phyloP scores from a whole-genome alignment of 2,329 filamentous ascomycete genomes.

The Hypoxylon rubiginosum region DNA sequence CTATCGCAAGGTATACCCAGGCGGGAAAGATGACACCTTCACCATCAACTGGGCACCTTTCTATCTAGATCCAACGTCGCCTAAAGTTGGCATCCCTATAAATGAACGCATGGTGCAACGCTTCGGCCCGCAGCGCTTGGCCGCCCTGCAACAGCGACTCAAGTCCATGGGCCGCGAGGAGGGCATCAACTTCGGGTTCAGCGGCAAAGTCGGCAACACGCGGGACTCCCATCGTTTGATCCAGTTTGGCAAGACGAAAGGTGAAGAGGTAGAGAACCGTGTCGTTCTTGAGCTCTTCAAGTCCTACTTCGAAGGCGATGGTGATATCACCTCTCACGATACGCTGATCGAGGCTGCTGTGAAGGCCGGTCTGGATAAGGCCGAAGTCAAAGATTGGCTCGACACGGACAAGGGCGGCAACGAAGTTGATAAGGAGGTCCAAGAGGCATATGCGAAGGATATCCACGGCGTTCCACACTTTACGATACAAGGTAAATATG shows the following conservation, averaged over 20 bases:
- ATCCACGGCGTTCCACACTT: conserved; percentile 77
- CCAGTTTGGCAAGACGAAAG: conserved; percentile 73
- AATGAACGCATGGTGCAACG: conserved; percentile 68
- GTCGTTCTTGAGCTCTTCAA: conserved; percentile 72
- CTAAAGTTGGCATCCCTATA: conserved; percentile 60
- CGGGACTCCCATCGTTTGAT: conserved; percentile 83
- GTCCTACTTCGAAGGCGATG: conserved; percentile 70
- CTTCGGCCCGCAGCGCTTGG: conserved; percentile 74
- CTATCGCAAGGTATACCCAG: conserved; percentile 73
- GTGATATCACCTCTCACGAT: conserved; percentile 68
- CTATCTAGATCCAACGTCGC: conserved; percentile 79
- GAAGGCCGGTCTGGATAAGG: conserved; percentile 63
- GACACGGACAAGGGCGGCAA: conserved; percentile 54
- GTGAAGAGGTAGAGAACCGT: conserved; percentile 63
- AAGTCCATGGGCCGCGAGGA: conserved; percentile 69
- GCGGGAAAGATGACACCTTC: conserved; percentile 74
- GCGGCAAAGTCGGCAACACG: conserved; percentile 80
- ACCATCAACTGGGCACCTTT: conserved; percentile 82
- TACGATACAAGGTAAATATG: conserved; percentile 72
- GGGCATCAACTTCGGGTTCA: conserved; percentile 80
- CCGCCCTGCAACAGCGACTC: conserved; percentile 70
- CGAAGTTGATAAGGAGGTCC: conserved; percentile 65
- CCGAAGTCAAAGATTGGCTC: conserved; percentile 59
- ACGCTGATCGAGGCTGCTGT: conserved; percentile 62
- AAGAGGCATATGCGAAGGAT: conserved; percentile 59